Percentiles rank a stretch among this genome's conserved stretches.
Evolutionary conservation across 495 filamentous ascomycete genomes (phyloP).

Genomic region (Penicillium verhagenii): DNA sequence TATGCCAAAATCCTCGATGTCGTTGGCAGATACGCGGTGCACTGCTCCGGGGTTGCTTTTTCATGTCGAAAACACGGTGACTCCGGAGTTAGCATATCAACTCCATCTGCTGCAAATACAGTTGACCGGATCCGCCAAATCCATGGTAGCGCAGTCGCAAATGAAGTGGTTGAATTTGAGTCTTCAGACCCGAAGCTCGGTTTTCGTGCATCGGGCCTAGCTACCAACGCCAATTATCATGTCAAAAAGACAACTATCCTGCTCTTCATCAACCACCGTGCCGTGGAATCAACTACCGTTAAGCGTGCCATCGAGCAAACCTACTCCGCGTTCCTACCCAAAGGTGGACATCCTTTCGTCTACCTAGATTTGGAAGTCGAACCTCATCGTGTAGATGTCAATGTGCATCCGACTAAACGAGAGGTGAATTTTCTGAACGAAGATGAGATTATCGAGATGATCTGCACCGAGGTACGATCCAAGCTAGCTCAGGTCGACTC

Average conservation of each 20-base stretch:
- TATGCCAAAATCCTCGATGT: constrained; percentile 98
- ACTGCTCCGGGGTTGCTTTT: constrained; percentile 87
- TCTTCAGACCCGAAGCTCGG: constrained; percentile 73
- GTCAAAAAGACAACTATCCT: constrained; percentile 87
- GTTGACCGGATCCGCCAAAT: constrained; percentile 88
- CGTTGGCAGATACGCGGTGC: constrained; percentile 92
- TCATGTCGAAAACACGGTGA: constrained; percentile 97
- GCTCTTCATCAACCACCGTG: constrained; percentile 95
- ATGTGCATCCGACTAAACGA: constrained; percentile 95
- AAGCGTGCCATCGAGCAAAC: constrained; percentile 90
- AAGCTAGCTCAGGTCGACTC: constrained; percentile 88
- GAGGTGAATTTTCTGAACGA: constrained; percentile 99
- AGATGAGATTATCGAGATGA: constrained; percentile 88
- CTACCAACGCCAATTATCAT: constrained; percentile 94
- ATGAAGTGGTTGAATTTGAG: constrained; percentile 79
- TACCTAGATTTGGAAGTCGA: constrained; percentile 95
- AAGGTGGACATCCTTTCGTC: constrained; percentile 90
- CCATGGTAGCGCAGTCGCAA: constrained; percentile 81
- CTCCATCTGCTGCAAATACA: constrained; percentile 65
- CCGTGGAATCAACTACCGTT: constrained; percentile 89
- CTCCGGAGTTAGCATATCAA: constrained; percentile 74
- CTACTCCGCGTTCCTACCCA: constrained; percentile 87
- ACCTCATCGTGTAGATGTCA: constrained; percentile 91
- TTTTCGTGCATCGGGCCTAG: constrained; percentile 76
- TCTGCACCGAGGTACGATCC: constrained; percentile 77